Conservation (phyloP, 495 filamentous ascomycete species). For the Aspergillus asperescens region DNA sequence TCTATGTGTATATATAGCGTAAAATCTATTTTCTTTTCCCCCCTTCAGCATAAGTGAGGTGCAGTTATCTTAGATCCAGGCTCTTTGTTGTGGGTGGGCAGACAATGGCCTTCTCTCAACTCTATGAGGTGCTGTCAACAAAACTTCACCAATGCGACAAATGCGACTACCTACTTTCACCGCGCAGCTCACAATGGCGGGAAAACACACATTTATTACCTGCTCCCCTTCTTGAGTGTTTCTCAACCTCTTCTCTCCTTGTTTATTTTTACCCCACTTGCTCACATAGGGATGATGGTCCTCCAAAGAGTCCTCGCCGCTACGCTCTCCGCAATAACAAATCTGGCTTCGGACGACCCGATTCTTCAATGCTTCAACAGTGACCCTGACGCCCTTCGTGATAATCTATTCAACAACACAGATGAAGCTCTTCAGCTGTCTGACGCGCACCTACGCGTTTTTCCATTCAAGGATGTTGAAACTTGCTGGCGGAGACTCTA, state of each 20-base stretch:
- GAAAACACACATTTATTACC: neutral
- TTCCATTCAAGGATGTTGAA: constrained; percentile 69
- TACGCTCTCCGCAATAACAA: constrained; percentile 28
- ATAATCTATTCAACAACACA: constrained; percentile 32
- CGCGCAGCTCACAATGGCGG: neutral
- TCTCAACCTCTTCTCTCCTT: neutral
- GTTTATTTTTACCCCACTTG: neutral
- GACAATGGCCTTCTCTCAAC: no score
- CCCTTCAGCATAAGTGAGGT: no score
- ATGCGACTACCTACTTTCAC: neutral
- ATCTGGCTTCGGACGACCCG: constrained; percentile 33
- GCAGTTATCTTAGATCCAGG: no score
- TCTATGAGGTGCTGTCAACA: no score
- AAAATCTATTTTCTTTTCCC: no score
- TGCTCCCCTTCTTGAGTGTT: neutral
- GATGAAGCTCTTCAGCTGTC: constrained; percentile 40
- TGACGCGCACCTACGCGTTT: constrained; percentile 65
- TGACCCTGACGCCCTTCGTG: constrained; percentile 19
- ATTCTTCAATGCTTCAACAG: constrained; percentile 38
- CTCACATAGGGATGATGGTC: constrained; percentile 6
- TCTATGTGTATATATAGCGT: neutral
- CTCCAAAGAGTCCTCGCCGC: constrained; percentile 19
- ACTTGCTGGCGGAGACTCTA: constrained; percentile 70
- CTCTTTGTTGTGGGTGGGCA: no score
- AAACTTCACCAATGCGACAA: neutral